Evolutionary conservation across 225 moss, liverwort and hornwort genomes (phyloP).

Genomic region (Sphagnum tenellum): DNA sequence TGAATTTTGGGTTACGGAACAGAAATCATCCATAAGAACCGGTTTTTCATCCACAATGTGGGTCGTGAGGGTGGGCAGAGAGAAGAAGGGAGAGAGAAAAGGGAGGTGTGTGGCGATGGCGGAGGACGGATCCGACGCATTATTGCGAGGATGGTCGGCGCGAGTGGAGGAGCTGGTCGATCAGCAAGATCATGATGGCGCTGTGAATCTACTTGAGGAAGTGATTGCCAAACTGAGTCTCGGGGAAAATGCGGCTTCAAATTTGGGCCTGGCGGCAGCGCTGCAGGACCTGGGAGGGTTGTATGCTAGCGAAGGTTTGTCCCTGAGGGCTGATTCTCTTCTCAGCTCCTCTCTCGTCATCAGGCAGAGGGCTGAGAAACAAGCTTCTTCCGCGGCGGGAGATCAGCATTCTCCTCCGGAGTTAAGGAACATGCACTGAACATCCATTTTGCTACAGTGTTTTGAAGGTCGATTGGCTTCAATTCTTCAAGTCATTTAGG

Average conservation of each 20-base stretch:
- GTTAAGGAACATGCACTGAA: not conserved
- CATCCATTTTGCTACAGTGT: too few relatives aligned
- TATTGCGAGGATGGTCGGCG: constrained; percentile 57
- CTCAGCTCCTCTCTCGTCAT: constrained; percentile 47
- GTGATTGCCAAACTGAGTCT: constrained; percentile 45
- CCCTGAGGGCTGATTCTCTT: constrained; percentile 8
- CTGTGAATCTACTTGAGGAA: constrained; percentile 40
- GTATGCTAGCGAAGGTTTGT: constrained; percentile 42
- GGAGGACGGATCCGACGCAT: constrained; percentile 13
- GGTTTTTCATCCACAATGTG: too few relatives aligned
- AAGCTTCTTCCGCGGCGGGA: constrained; percentile 6
- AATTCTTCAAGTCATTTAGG: not conserved
- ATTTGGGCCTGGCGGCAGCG: constrained; percentile 43
- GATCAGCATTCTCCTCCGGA: not conserved
- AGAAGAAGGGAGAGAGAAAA: too few relatives aligned
- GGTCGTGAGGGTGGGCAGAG: too few relatives aligned
- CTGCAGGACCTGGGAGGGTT: constrained; percentile 41
- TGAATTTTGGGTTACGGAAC: too few relatives aligned
- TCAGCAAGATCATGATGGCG: constrained; percentile 56
- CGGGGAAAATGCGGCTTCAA: constrained; percentile 19
- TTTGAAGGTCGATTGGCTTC: not conserved
- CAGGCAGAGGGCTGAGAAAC: constrained; percentile 30
- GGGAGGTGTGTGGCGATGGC: too few relatives aligned
- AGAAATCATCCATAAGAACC: too few relatives aligned
- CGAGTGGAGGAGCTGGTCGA: constrained; percentile 66